Base-by-base conservation (phyloP, 2,329 filamentous ascomycete species). In the Xylaria sp. region DNA sequence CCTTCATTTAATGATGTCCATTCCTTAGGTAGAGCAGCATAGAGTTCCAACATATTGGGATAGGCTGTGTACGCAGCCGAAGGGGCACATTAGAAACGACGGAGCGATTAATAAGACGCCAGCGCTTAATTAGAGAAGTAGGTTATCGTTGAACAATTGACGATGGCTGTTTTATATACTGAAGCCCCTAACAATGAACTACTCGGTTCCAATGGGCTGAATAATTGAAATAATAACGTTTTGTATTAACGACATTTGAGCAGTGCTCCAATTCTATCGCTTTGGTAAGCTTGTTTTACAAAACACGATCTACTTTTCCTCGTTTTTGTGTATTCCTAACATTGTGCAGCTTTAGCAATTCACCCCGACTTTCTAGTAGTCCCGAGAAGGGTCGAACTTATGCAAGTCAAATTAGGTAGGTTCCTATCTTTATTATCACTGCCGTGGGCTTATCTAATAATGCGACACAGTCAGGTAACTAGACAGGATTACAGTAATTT, bases 41-140 rank as follows among this genome's bases (percentile, higher is more conserved):
- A 23, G 46, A 26, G 46, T 49, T 28, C 23, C 11, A 17, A 28
- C 13, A 15, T 2, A 28, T 17, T 26, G 46, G 23, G n/a, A 33
- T 46, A 28, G 59, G 44, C n/a, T 42, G 17, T 44, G 44, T 42
- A 63, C 28, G 11, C 36, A 26, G 44, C n/a, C 38, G 17, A 51
- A 51, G 48, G 26, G 15, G 31, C 26, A 33, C 6, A 17, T 31
- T 23, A 10, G 31, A 11, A 63, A 63, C 11, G n/a, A 48, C 49
- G 48, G 40, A n/a, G 44, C 36, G 46, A 63, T 49, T 67, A 42
- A 63, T 72, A 72, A 73, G 68, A 73, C 71, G 73, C 73, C 69
- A 63, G 73, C 71, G 72, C 71, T 73, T 73, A 68, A 36, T 48
- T 31, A 17, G 26, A 51, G 23, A 38, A 51, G 49, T 53, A 23